A percentile compares a stretch with the other conserved stretches of the same genome.
phyloP scores from a whole-genome alignment of 345 rosid genomes.

The Eutrema japonicum region DNA sequence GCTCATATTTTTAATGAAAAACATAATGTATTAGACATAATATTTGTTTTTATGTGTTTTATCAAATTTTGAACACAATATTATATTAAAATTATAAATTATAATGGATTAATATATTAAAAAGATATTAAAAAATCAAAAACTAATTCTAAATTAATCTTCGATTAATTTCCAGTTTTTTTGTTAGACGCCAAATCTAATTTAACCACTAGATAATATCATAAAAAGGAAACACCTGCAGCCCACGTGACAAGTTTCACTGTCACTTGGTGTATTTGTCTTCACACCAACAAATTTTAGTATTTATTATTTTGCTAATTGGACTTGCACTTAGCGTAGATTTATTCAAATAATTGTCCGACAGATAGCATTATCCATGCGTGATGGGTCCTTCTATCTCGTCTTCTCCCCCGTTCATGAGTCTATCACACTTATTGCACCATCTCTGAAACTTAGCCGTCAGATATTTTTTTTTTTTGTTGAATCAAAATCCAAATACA shows the following conservation, averaged over 20 bases:
- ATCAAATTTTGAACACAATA: no score
- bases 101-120: no score
- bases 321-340: conserved; percentile 18
- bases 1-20: no score
- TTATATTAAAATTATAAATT: no score
- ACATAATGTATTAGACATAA: no score
- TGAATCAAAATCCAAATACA: no score
- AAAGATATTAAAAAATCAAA: no score
- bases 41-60: no score
- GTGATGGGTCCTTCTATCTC: conserved; percentile 27
- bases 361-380: conserved; percentile 24
- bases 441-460: conserved; percentile 11
- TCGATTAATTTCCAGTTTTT: no score
- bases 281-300: conserved; percentile 4
- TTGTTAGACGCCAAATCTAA: no score
- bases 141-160: no score
- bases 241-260: conserved; percentile 11
- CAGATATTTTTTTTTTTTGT: not conserved
- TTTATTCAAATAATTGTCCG: conserved; percentile 16
- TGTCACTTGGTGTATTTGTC: conserved; percentile 12
- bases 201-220: no score
- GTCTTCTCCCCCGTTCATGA: conserved; percentile 11
- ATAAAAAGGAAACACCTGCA: not conserved
- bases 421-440: not conserved
- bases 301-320: conserved; percentile 24